A percentile compares a stretch with the other conserved stretches of the same genome.
Conservation (phyloP, 768 basidiomycete genomes). For the Albatrellus ellisii region DNA sequence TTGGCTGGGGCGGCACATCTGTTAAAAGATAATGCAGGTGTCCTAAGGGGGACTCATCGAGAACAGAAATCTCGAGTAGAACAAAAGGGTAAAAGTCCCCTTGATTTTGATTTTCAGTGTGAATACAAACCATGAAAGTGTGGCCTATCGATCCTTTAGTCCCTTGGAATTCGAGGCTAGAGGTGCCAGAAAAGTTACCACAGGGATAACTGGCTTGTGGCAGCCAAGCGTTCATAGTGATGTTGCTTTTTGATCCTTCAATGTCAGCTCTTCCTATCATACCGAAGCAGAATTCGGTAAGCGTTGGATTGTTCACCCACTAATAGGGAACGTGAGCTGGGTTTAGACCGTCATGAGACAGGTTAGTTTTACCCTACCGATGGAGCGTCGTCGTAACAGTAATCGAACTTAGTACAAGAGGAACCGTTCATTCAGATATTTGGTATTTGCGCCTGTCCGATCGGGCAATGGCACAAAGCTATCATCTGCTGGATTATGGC, state of each 20-base stretch:
- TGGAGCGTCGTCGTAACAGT: slow-evolving; percentile 62
- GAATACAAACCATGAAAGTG: slow-evolving; percentile 75
- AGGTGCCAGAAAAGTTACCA: slow-evolving; percentile 75
- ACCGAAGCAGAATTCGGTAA: slow-evolving; percentile 71
- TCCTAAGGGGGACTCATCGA: slow-evolving; percentile 49
- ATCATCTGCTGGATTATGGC: slow-evolving; percentile 77
- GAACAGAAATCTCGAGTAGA: slow-evolving; percentile 74
- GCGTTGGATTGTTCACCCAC: slow-evolving; percentile 74
- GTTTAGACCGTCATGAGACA: slow-evolving; percentile 78
- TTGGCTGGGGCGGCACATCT: slow-evolving; percentile 75
- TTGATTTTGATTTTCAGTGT: slow-evolving; percentile 76
- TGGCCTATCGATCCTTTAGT: slow-evolving; percentile 78
- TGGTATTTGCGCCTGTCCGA: slow-evolving; percentile 73
- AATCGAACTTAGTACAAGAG: slow-evolving; percentile 76
- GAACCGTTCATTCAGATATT: slow-evolving; percentile 76
- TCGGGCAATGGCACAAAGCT: slow-evolving; percentile 69
- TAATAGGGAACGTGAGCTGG: slow-evolving; percentile 74
- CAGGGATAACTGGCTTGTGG: slow-evolving; percentile 74
- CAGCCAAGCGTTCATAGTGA: slow-evolving; percentile 78
- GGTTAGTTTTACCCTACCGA: slow-evolving; percentile 82
- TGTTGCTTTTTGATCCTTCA: slow-evolving; percentile 75
- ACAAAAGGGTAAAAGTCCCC: slow-evolving; percentile 71
- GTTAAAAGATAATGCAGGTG: slow-evolving; percentile 11
- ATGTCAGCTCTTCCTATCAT: slow-evolving; percentile 77
- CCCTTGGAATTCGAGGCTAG: slow-evolving; percentile 68